Base-by-base conservation (phyloP, 768 basidiomycete genomes). In the Pulveroboletus frians region DNA sequence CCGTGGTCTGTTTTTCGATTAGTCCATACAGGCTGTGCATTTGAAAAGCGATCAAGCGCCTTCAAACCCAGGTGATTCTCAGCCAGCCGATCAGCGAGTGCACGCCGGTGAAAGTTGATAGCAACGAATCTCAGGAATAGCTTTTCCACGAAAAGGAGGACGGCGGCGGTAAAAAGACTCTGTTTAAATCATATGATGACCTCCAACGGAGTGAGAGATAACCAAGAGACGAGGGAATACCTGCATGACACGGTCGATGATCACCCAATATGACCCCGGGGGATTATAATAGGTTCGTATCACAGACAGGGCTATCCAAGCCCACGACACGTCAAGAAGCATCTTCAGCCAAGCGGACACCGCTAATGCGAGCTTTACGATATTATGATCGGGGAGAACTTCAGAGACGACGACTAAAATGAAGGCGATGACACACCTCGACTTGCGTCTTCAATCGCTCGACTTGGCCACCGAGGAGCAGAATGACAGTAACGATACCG, bases 91-190 rank as follows among this genome's bases (percentile, higher is more conserved):
- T 89, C 87, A 9, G 84, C 80, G 18, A 89, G 76, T 2, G 87
- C 85, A 47, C 78, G 84, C 54, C 80, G 76, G 62, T 90, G 87
- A 62, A 90, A 91, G 55, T 80, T 85, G 68, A 88, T 88, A 26
- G 88, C 87, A 39, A 89, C 80, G 51, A 83, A 81, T 57, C 82
- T 85, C 29, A 91, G 65, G 63, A 85, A 81, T 32, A 85, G 63
- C 62, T 79, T 81, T 61, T 81, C 79, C 26, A 64, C 72, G 11
- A 80, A 70, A 1, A 80, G 59, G 39, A 80, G 68, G 29, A 77
- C 46, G 0, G 65, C 58, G 0, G 71, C 64, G 10, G 75, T 61
- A 53, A 80, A 80, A 35, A 79, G 57, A 30, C 73, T 75, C 71
- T 77, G 59, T 50, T 56, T 20, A 9, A 37, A 43, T 43, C 6